These are phyloP conservation scores for Xylaria sp. DNA, from an alignment of 2,329 filamentous ascomycete species.

Conservation along the genomic window DNA sequence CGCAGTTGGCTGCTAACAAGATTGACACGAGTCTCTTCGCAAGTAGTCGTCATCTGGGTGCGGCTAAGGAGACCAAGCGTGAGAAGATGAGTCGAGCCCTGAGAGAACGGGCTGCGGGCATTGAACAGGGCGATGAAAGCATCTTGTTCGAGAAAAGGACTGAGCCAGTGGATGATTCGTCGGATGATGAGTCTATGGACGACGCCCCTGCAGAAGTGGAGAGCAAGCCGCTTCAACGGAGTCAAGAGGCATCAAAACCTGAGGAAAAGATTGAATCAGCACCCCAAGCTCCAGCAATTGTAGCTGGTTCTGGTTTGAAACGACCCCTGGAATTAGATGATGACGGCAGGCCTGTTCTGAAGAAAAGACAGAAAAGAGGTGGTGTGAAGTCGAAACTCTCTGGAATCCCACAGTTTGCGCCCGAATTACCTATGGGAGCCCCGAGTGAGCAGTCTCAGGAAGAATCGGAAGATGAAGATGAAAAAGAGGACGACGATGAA, in stretches of 20 bases:
- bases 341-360: conserved; percentile 73
- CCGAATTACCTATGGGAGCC: not conserved
- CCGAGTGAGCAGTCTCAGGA: conserved; percentile 27
- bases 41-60: conserved; percentile 72
- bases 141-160: conserved; percentile 48
- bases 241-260: not conserved
- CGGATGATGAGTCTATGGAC: conserved; percentile 31
- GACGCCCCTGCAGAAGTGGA: conserved; percentile 12
- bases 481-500: conserved; percentile 42
- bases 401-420: conserved; percentile 32
- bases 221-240: conserved; percentile 6
- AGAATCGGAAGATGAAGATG: conserved; percentile 7
- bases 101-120: conserved; percentile 59
- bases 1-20: conserved; percentile 71
- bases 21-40: conserved; percentile 77
- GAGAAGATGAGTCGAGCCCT: conserved; percentile 61
- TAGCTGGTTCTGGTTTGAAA: conserved; percentile 74
- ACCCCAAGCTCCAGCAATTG: conserved; percentile 3
- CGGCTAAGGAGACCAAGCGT: conserved; percentile 64
- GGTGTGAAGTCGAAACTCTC: conserved; percentile 53
- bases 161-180: conserved; percentile 31
- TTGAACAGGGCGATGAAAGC: conserved; percentile 49
- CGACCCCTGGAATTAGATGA: conserved; percentile 76
- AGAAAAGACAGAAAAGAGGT: conserved; percentile 71
- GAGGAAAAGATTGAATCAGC: not conserved